Evolutionary conservation across 768 basidiomycete genomes (phyloP).

Genomic region (Amylocystis lapponica): DNA sequence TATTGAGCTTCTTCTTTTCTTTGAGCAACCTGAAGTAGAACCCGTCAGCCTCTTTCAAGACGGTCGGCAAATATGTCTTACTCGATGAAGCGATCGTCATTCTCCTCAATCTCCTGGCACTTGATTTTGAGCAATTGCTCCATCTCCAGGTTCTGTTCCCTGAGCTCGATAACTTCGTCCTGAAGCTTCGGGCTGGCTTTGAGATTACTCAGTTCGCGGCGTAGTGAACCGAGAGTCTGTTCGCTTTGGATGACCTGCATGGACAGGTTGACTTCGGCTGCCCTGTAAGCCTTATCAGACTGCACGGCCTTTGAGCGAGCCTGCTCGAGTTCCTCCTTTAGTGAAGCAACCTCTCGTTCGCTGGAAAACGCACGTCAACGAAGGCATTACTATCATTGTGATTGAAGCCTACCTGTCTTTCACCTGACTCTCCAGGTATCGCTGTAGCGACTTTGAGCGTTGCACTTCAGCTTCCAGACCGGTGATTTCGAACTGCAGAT

Average conservation of each 20-base stretch:
- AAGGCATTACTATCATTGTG: background rate
- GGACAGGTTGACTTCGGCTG: slow-evolving; percentile 60
- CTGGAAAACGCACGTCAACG: slow-evolving; percentile 28
- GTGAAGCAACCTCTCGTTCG: slow-evolving; percentile 36
- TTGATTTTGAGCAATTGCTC: slow-evolving; percentile 65
- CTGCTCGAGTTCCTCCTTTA: slow-evolving; percentile 36
- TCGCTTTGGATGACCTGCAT: slow-evolving; percentile 63
- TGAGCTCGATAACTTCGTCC: slow-evolving; percentile 49
- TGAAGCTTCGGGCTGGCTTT: slow-evolving; percentile 51
- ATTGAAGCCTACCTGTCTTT: slow-evolving; percentile 63
- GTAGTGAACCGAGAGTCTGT: slow-evolving; percentile 53
- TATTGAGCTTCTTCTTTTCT: slow-evolving; percentile 70
- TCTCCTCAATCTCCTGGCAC: slow-evolving; percentile 76
- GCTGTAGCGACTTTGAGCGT: slow-evolving; percentile 51
- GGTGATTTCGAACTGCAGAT: slow-evolving; percentile 51
- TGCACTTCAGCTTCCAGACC: slow-evolving; percentile 61
- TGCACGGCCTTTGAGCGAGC: slow-evolving; percentile 40
- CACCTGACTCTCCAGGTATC: slow-evolving; percentile 58
- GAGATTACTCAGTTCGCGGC: slow-evolving; percentile 48
- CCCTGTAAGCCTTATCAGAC: slow-evolving; percentile 52
- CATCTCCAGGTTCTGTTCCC: slow-evolving; percentile 71
- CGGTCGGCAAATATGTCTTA: slow-evolving; percentile 32
- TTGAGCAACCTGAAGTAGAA: slow-evolving; percentile 53
- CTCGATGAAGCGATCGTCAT: slow-evolving; percentile 79
- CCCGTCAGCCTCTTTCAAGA: background rate